These are phyloP conservation scores for Cercis canadensis DNA, from an alignment of 306 rosid species.

Conservation along the genomic window DNA sequence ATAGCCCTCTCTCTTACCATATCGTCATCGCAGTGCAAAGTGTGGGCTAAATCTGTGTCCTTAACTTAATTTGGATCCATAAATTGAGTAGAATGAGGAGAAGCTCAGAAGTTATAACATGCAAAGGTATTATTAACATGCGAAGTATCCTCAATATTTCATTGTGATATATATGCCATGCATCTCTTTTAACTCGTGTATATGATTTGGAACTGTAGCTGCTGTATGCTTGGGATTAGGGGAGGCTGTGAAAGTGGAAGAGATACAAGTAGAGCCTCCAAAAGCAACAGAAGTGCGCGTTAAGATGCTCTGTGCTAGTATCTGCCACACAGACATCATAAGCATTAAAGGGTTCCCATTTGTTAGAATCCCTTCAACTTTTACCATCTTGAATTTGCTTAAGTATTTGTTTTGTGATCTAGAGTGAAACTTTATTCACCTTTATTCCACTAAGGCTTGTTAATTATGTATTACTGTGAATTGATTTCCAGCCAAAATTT, in stretches of 20 bases:
- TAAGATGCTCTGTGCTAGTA: constrained; percentile 63
- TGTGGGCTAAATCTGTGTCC: no score
- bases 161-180: not conserved
- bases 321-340: constrained; percentile 60
- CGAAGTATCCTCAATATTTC: no score
- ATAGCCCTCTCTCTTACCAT: no score
- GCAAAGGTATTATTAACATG: no score
- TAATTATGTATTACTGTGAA: constrained; percentile 2
- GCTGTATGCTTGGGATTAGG: constrained; percentile 63
- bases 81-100: no score
- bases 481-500: constrained; percentile 49
- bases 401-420: not conserved
- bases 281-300: constrained; percentile 53
- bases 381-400: not conserved
- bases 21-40: no score
- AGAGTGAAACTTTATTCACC: no score
- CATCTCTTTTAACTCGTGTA: no score
- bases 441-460: no score
- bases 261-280: constrained; percentile 66
- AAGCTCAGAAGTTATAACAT: no score
- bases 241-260: constrained; percentile 50
- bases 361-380: constrained; percentile 19
- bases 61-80: no score
- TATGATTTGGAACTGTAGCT: constrained; percentile 40
- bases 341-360: constrained; percentile 40